Evolutionary conservation across 2,329 filamentous ascomycete genomes (phyloP), one percentile per base, ranked within the genome.

Genomic region (Aspergillus persii): DNA sequence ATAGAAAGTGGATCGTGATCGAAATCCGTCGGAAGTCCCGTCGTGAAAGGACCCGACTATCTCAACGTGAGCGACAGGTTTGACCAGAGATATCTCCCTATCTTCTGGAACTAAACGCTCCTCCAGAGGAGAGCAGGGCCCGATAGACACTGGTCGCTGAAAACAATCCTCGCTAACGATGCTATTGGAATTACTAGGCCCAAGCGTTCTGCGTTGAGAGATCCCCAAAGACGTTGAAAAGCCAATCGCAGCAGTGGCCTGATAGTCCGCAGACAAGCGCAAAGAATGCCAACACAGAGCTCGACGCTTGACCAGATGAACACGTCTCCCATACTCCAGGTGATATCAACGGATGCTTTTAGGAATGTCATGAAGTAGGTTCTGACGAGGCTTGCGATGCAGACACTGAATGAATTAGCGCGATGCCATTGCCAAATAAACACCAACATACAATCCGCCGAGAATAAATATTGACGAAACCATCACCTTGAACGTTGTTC

Each of bases 241-340:
- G 36, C 36, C 6, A 15, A 41, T 6, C 36, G 63, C 15, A 66
- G 52, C 3, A 65, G 58, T 1, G 61, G 64, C 11, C 59, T 57
- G 0, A 68, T 51, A 2, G 63, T 62, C 1, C 65, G 65, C 8
- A 67, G 59, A 46, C 65, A 67, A 6, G 66, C 65, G 30, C 66
- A 60, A 41, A 68, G 60, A 5, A 67, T 65, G 2, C 63, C 65
- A 18, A 66, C 62, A 48, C 62, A 65, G n/a, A 65, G 64, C 26
- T 68, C 65, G 41, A 68, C 61, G 41, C 56, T 66, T 39, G 65
- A 63, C 63, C 65, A 66, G 44, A 66, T 66, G 39, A 65, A 61
- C 0, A 57, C 65, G 36, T 65, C 60, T 9, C 63, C 65, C 8
- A 64, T 61, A 2, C 61, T 54, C 63, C 63, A 66, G 18, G 64